phyloP scores from a whole-genome alignment of 805 yeast genomes.

The Peterozyma toletana region DNA sequence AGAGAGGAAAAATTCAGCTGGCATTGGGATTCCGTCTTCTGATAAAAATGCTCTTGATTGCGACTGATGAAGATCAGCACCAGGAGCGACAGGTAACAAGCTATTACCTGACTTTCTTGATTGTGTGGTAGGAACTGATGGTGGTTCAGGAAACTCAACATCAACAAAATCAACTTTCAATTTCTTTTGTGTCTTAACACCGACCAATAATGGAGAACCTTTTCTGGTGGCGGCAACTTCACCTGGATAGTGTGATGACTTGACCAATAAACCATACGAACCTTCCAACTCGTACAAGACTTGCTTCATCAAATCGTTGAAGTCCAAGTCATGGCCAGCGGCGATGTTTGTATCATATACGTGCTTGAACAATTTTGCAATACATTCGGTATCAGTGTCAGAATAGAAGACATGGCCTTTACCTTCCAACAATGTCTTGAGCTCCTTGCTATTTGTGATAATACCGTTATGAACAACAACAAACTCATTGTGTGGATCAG shows the following conservation, averaged over 20 bases:
- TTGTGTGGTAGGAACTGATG: conserved; percentile 12
- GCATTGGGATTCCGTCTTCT: conserved; percentile 88
- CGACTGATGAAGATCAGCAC: conserved; percentile 63
- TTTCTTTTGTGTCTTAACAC: conserved; percentile 93
- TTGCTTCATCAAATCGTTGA: conserved; percentile 86
- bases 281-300: conserved; percentile 93
- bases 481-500: conserved; percentile 78
- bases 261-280: conserved; percentile 92
- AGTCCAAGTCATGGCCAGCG: conserved; percentile 76
- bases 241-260: conserved; percentile 87
- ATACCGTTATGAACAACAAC: conserved; percentile 97
- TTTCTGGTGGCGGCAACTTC: conserved; percentile 96
- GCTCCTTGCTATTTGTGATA: conserved; percentile 90
- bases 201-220: conserved; percentile 95
- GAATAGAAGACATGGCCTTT: conserved; percentile 83
- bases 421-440: conserved; percentile 69
- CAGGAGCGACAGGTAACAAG: conserved; percentile 44
- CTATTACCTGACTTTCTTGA: conserved; percentile 15
- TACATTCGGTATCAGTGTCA: conserved; percentile 97
- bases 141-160: conserved; percentile 84
- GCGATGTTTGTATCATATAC: conserved; percentile 69
- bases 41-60: conserved; percentile 96
- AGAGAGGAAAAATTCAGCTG: conserved; percentile 91
- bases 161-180: conserved; percentile 97
- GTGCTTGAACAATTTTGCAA: conserved; percentile 91